Evolutionary conservation across 1,139 yeast genomes (phyloP), one percentile per base, ranked within the genome.

Genomic region (Suhomyces ambrosiae): DNA sequence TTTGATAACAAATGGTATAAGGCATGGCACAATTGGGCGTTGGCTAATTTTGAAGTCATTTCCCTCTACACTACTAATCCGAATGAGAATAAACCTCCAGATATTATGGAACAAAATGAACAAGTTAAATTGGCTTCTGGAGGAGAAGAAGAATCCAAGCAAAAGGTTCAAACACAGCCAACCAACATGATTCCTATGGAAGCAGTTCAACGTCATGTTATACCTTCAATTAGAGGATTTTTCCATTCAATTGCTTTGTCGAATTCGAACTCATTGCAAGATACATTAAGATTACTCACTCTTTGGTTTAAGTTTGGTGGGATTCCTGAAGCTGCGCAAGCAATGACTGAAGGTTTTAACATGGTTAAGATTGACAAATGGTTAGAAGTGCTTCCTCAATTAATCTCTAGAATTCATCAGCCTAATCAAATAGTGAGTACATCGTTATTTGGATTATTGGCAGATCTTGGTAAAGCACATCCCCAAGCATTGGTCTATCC

Each of bases 1-100:
- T 92, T 92, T 60, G 97, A 92, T 57, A 74, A 78, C 32, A 77
- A 79, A 29, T 94, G 98, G 97, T 94, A 94, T 57, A 92, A 94
- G 54, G 98, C 98, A 15, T 94, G 98, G 98, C 99, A 94, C 56
- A 90, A 89, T 56, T 94, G 99, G 99, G 98, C 98, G 0, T 68
- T 94, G 53, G 97, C 98, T 0, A 94, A 94, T 60, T 94, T 89
- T 58, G 97, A 90, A 56, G 97, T 90, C 1, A 86, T 92, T 19
- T 85, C 96, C 0, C 71, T 84, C 35, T 71, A 71, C 49, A 74
- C 81, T 0, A 63, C 76, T 10, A 57, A 56, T 27, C 41, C 68
- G 43, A 53, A 58, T 51, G 55, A 46, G 30, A 44, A 43, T 15
- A 54, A 54, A 30, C 60, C 54, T 23, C 41, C 49, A 11, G 68